Conservation (phyloP, 176 grass and related monocot genomes). For the Panicum miliaceum region DNA sequence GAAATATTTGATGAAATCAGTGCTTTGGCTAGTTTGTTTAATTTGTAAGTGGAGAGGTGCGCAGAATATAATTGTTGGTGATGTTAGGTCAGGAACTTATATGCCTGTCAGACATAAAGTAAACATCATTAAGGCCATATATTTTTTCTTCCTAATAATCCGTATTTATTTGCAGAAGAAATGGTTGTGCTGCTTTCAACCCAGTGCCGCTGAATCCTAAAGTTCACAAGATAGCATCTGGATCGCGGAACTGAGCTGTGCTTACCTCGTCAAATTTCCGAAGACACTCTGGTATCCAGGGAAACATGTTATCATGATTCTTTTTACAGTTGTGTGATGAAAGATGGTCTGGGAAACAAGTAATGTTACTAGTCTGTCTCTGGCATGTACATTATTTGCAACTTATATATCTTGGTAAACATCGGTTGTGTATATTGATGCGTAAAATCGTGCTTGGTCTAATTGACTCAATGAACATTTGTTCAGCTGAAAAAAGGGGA, state of each 20-base stretch:
- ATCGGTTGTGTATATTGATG: constrained; percentile 12
- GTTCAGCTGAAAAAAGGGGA: no score
- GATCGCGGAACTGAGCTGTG: no score
- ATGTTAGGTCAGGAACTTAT: background rate
- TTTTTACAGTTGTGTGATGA: no score
- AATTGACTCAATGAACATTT: background rate
- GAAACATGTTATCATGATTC: background rate
- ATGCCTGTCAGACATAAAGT: no score
- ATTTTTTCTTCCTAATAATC: no score
- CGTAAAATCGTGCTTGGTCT: background rate
- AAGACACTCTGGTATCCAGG: background rate
- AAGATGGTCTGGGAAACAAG: background rate
- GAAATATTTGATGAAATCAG: background rate
- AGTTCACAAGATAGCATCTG: no score
- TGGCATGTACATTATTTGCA: constrained; percentile 15
- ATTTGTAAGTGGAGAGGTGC: background rate
- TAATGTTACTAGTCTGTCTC: background rate
- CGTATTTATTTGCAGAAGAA: no score
- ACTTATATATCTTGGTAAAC: background rate
- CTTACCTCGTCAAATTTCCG: no score
- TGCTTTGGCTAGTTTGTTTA: background rate
- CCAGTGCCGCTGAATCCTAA: no score
- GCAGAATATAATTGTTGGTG: background rate
- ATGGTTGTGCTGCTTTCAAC: no score
- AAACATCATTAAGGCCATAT: no score